Evolutionary conservation across 352 stramenopile species (phyloP), one percentile per base, ranked within the genome.

Genomic region (Pythium rishiriense): DNA sequence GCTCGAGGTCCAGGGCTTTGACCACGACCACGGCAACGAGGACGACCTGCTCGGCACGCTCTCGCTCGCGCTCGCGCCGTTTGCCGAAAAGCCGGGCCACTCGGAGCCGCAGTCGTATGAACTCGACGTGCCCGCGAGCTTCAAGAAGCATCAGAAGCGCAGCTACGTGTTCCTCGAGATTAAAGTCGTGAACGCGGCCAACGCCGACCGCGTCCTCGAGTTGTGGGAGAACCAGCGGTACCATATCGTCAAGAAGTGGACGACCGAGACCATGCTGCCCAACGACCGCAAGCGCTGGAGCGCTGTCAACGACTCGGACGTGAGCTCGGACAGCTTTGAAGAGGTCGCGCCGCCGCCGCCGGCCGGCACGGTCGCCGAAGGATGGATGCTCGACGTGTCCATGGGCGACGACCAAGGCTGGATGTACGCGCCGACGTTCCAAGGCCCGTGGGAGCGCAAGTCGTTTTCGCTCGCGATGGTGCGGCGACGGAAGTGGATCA

Each of bases 151-250:
- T 70, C 84, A 79, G 58, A 81, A 83, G 58, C 85, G 85, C 48
- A 85, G 75, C 57, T 77, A 75, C 46, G 70, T 91, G 26, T 82
- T 90, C 75, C 78, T 93, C 47, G 76, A 90, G 72, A 78, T 93
- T 51, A 83, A 84, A 48, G 60, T 91, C 28, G 70, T 87, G 57
- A 77, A 80, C 59, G 66, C 81, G 29, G 66, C 69, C 26, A 64
- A 76, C 60, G 75, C 86, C 17, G 85, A 91, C 55, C 69, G 83
- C 58, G 70, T 88, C 28, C 76, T 95, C n/a, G 84, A 93, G 66
- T 73, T 93, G 21, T 93, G 83, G 83, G 84, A 95, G 73, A 90
- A 93, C 70, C 81, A 95, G 66, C 80, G 82, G 19, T 93, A 87
- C 70, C 75, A 88, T 55, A 75, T 91, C 48, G 75, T 90, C 49